Percentiles rank a stretch among this genome's conserved stretches.
phyloP scores from a whole-genome alignment of 441 rosid species.

The Euphorbia celastroides region DNA sequence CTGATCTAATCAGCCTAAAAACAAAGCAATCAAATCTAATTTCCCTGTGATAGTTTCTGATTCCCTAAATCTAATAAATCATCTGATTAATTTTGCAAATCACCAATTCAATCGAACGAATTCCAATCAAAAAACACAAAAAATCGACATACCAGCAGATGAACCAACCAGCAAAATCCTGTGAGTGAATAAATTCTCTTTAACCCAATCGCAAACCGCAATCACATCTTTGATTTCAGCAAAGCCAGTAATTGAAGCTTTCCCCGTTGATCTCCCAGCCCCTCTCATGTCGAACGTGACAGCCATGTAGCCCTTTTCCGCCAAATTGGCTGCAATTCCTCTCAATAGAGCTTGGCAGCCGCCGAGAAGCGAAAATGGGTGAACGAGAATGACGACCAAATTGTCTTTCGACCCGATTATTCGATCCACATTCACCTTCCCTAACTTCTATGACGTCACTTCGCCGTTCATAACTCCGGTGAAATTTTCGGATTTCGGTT shows the following conservation, averaged over 20 bases:
- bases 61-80: constrained; percentile 14
- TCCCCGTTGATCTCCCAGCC: constrained; percentile 79
- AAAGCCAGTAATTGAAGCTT: constrained; percentile 79
- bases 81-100: background rate
- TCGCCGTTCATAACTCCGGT: too few relatives aligned
- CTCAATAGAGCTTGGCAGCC: constrained; percentile 72
- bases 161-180: constrained; percentile 87
- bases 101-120: background rate
- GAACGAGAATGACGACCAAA: constrained; percentile 69
- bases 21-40: too few relatives aligned
- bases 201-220: constrained; percentile 79
- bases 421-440: too few relatives aligned
- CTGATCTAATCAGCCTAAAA: constrained; percentile 3
- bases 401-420: too few relatives aligned
- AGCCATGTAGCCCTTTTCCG: constrained; percentile 48
- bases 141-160: constrained; percentile 61
- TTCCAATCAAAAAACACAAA: background rate
- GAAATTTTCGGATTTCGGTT: too few relatives aligned
- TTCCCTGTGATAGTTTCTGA: background rate
- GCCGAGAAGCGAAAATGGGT: constrained; percentile 79
- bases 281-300: constrained; percentile 95
- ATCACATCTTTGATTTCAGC: constrained; percentile 79
- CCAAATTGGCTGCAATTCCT: constrained; percentile 69
- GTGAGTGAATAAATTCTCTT: constrained; percentile 30
- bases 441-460: too few relatives aligned